Evolutionary conservation across 306 rosid genomes (phyloP).

Genomic region (Cucumis melo): DNA sequence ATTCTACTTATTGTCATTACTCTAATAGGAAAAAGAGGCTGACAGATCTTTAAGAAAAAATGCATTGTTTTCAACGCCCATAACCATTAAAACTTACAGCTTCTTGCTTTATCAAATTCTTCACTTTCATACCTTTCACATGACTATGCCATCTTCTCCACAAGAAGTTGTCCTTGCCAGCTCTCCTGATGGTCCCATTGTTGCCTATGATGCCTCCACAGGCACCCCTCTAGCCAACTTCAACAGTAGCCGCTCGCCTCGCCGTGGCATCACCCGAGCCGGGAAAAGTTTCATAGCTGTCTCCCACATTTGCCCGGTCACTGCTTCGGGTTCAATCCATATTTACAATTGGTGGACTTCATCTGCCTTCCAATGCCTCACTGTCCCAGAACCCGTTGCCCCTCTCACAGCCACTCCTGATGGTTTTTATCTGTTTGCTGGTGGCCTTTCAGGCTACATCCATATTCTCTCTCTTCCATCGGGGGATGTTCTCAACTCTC

Average conservation of each 20-base stretch:
- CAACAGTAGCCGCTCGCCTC: constrained; percentile 34
- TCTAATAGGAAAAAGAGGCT: constrained; percentile 9
- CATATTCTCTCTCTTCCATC: constrained; percentile 30
- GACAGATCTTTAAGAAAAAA: constrained; percentile 10
- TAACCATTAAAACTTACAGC: constrained; percentile 6
- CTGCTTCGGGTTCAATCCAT: constrained; percentile 44
- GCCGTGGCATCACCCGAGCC: constrained; percentile 25
- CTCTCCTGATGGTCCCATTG: constrained; percentile 46
- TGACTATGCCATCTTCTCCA: constrained; percentile 26
- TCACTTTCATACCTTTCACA: not conserved
- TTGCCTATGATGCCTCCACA: constrained; percentile 32
- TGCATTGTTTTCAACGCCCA: constrained; percentile 31
- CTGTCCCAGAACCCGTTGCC: constrained; percentile 47
- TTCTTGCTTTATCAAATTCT: constrained; percentile 1
- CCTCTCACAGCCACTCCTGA: constrained; percentile 36
- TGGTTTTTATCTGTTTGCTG: constrained; percentile 43
- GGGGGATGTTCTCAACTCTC: constrained; percentile 34
- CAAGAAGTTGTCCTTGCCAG: constrained; percentile 46
- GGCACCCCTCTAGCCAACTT: constrained; percentile 25
- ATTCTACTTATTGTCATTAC: not conserved
- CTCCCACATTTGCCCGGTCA: constrained; percentile 39
- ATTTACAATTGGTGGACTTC: constrained; percentile 53
- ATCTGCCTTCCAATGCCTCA: constrained; percentile 23
- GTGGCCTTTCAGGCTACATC: constrained; percentile 53
- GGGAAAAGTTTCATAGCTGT: constrained; percentile 29